Evolutionary conservation across 2,329 filamentous ascomycete species (phyloP).

Genomic region (Pseudomassariella vexata): DNA sequence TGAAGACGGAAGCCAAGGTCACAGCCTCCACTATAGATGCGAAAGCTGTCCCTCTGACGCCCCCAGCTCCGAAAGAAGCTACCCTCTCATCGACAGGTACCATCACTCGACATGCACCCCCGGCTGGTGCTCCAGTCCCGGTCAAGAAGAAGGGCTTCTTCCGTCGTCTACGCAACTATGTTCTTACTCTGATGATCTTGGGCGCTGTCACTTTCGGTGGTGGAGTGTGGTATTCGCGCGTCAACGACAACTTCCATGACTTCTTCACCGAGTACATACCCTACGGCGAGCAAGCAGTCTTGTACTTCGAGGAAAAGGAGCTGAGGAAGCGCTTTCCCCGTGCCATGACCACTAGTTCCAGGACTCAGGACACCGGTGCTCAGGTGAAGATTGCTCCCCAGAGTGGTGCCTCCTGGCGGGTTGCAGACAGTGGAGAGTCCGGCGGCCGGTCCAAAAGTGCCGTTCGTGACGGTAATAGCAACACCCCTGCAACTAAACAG

Average conservation of each 20-base stretch:
- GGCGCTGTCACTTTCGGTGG: constrained; percentile 76
- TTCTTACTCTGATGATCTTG: constrained; percentile 72
- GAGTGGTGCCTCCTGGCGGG: constrained; percentile 70
- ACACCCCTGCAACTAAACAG: constrained; percentile 14
- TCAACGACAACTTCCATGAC: constrained; percentile 97
- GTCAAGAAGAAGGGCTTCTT: constrained; percentile 59
- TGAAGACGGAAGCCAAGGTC: constrained; percentile 27
- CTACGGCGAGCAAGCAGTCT: constrained; percentile 87
- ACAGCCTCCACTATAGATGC: constrained; percentile 30
- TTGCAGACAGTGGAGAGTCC: constrained; percentile 23
- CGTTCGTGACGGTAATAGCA: constrained; percentile 20
- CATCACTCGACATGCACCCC: constrained; percentile 30
- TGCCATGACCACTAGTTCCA: constrained; percentile 35
- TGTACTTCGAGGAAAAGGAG: constrained; percentile 92
- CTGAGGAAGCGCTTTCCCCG: constrained; percentile 78
- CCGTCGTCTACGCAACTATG: constrained; percentile 69
- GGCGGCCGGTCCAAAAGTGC: constrained; percentile 22
- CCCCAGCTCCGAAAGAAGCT: constrained; percentile 30
- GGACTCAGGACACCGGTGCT: constrained; percentile 56
- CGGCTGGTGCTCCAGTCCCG: constrained; percentile 27
- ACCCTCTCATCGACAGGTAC: constrained; percentile 21
- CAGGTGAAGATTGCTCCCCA: constrained; percentile 79
- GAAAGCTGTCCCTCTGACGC: constrained; percentile 33
- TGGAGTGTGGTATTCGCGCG: constrained; percentile 85
- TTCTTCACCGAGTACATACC: constrained; percentile 98